These are phyloP conservation scores for Penicillium coffeae DNA, from an alignment of 495 filamentous ascomycete genomes.

Conservation along the genomic window DNA sequence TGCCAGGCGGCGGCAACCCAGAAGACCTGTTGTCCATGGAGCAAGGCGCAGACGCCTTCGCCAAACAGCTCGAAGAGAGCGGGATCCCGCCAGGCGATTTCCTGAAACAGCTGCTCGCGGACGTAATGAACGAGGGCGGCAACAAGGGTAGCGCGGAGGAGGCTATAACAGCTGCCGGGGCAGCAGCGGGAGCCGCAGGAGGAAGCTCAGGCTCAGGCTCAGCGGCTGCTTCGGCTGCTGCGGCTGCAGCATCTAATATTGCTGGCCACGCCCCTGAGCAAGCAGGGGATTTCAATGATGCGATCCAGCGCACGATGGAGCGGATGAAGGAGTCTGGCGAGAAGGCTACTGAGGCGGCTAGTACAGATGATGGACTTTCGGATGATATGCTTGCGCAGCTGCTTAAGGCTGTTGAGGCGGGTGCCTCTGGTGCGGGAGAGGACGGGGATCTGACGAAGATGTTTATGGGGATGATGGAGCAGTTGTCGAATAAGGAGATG, in stretches of 20 bases:
- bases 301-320: conserved; percentile 86
- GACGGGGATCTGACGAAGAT: conserved; percentile 91
- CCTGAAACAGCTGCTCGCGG: conserved; percentile 74
- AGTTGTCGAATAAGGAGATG: conserved; percentile 96
- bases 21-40: conserved; percentile 27
- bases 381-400: conserved; percentile 84
- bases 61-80: conserved; percentile 74
- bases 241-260: conserved; percentile 12
- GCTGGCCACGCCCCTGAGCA: conserved; percentile 19
- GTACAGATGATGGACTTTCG: conserved; percentile 53
- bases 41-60: conserved; percentile 53
- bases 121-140: conserved; percentile 74
- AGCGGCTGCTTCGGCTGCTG: conserved; percentile 1
- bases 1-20: conserved; percentile 5
- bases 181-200: conserved; percentile 3
- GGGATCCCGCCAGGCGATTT: conserved; percentile 71
- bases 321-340: conserved; percentile 86
- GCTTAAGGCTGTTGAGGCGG: conserved; percentile 69
- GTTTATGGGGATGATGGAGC: conserved; percentile 96
- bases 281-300: conserved; percentile 75
- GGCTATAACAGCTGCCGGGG: too few relatives aligned
- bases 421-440: conserved; percentile 56
- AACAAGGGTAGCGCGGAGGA: conserved; percentile 33
- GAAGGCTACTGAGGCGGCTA: conserved; percentile 73
- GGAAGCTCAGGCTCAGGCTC: too few relatives aligned